Evolutionary conservation across 106 monocot genomes (phyloP).

Genomic region (Chionographis japonica): DNA sequence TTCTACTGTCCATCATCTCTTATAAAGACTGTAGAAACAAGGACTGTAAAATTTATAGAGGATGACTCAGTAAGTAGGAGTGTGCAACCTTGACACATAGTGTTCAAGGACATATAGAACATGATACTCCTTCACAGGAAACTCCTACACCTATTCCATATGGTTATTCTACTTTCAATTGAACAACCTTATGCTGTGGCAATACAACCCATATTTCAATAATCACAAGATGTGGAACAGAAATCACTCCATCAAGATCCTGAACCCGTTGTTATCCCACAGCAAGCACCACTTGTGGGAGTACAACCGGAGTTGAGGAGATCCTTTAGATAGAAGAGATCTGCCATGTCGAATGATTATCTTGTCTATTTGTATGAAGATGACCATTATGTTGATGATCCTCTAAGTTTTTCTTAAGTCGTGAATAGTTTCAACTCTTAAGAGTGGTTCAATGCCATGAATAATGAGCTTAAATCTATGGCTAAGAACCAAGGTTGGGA

Average conservation of each 20-base stretch:
- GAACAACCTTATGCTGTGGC: too few species aligned
- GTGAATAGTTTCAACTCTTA: too few species aligned
- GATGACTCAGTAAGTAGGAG: background rate
- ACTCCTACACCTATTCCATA: background rate
- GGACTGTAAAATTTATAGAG: too few species aligned
- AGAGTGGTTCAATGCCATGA: background rate
- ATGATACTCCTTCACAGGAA: background rate
- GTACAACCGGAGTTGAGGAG: background rate
- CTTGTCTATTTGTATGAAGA: background rate
- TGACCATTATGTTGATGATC: background rate
- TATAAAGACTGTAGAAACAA: too few species aligned
- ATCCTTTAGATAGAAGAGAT: background rate
- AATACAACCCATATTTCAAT: background rate
- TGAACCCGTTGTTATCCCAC: background rate
- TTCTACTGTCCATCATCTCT: too few species aligned
- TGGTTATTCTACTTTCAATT: too few species aligned
- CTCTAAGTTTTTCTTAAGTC: too few species aligned
- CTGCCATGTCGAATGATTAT: background rate
- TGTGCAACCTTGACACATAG: background rate
- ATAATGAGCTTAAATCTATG: background rate
- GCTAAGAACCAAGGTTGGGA: background rate
- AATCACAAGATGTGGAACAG: background rate
- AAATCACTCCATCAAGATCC: background rate
- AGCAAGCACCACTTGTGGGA: background rate
- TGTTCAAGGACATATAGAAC: background rate